Conservation (phyloP, 495 filamentous ascomycete species). For the Diplogelasinospora grovesii region DNA sequence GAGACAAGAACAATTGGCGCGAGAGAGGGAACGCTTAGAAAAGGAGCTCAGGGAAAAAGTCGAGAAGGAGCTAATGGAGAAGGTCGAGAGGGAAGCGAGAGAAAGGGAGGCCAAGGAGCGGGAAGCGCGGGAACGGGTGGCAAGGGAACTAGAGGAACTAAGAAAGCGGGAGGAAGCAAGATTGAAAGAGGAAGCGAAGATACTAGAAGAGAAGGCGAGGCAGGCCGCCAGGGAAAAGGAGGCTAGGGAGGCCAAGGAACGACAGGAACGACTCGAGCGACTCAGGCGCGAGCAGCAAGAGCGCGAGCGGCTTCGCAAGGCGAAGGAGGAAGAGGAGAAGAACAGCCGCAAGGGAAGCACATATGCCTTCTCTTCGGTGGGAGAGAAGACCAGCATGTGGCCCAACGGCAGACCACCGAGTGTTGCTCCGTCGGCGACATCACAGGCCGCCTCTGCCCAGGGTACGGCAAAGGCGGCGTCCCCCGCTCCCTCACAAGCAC, state of each 20-base stretch:
- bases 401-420: conserved; percentile 41
- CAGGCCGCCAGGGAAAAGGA: conserved; percentile 24
- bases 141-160: conserved; percentile 21
- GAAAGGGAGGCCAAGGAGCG: conserved; percentile 26
- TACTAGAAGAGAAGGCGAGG: too few species aligned
- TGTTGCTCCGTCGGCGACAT: conserved; percentile 22
- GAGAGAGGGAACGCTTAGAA: conserved; percentile 40
- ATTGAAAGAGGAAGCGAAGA: conserved; percentile 30
- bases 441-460: conserved; percentile 14
- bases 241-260: conserved; percentile 32
- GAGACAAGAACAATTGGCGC: conserved; percentile 29
- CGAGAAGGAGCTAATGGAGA: conserved; percentile 29
- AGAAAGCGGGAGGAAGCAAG: conserved; percentile 23
- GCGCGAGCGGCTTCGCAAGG: conserved; percentile 15
- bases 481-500: conserved; percentile 11
- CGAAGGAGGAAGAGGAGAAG: conserved; percentile 29
- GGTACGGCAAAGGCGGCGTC: conserved; percentile 26
- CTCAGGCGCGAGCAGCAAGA: conserved; percentile 11
- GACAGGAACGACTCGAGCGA: conserved; percentile 18
- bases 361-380: conserved; percentile 47
- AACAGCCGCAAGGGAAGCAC: conserved; percentile 32
- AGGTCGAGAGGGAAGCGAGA: conserved; percentile 19
- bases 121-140: conserved; percentile 27
- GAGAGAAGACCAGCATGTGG: conserved; percentile 53
- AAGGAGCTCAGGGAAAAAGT: conserved; percentile 41